Evolutionary conservation across 106 monocot genomes (phyloP).

Genomic region (Gastrodia elata): DNA sequence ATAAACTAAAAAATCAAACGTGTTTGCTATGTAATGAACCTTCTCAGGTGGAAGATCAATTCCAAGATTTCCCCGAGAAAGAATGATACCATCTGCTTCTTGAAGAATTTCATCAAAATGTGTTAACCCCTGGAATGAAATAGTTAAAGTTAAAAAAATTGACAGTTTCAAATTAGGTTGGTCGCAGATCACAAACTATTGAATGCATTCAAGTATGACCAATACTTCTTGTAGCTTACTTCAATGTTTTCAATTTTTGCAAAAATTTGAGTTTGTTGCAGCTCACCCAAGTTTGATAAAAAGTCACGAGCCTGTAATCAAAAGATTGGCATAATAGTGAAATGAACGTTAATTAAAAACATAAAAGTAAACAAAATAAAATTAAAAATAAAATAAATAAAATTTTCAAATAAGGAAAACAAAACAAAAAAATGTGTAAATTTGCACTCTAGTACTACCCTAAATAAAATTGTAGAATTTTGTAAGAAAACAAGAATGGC

Average conservation of each 20-base stretch:
- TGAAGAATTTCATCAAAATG: constrained; percentile 97
- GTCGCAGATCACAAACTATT: background rate
- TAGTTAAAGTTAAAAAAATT: constrained; percentile 2
- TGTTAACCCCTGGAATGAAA: constrained; percentile 51
- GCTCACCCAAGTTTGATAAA: constrained; percentile 63
- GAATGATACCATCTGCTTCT: constrained; percentile 94
- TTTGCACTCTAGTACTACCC: background rate
- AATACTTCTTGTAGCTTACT: constrained; percentile 17
- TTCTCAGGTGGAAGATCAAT: constrained; percentile 97
- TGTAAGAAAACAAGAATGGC: background rate
- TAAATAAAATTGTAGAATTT: background rate
- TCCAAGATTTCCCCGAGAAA: constrained; percentile 90
- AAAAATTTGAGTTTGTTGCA: constrained; percentile 70
- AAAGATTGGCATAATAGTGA: background rate
- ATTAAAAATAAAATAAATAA: background rate
- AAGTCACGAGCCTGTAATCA: constrained; percentile 54
- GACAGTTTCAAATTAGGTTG: background rate
- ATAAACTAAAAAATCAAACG: background rate
- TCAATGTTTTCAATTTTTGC: constrained; percentile 81
- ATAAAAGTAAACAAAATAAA: background rate
- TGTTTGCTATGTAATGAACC: constrained; percentile 21
- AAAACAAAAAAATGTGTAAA: background rate
- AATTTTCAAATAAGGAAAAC: background rate
- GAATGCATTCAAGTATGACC: background rate
- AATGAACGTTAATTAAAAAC: too few species aligned